Evolutionary conservation across 495 filamentous ascomycete genomes (phyloP).

Genomic region (Apiosordaria backusii): DNA sequence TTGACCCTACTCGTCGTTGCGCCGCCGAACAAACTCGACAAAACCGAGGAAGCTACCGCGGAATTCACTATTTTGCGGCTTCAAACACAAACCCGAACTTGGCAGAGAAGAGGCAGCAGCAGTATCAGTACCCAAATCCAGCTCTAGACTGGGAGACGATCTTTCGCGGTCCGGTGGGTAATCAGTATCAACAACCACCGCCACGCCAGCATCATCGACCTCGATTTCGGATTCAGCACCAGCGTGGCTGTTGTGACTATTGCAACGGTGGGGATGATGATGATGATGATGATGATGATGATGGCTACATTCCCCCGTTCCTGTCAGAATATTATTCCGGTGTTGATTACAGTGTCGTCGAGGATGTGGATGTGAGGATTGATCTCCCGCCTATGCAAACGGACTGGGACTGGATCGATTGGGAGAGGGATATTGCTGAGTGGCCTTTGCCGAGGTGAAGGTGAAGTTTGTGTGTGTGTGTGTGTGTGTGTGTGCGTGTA

Average conservation of each 20-base stretch:
- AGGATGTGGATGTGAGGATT: slow-evolving; percentile 5
- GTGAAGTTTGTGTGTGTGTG: not conserved
- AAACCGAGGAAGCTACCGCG: too few relatives aligned
- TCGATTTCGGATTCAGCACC: not conserved
- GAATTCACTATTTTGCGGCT: too few relatives aligned
- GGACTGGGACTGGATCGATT: slow-evolving; percentile 16
- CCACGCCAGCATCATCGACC: not conserved
- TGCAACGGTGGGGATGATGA: not conserved
- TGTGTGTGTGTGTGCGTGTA: not conserved
- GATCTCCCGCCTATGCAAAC: slow-evolving; percentile 3
- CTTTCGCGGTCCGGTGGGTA: slow-evolving; percentile 3
- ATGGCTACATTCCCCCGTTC: too few relatives aligned
- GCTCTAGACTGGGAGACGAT: slow-evolving; percentile 7
- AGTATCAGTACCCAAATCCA: slow-evolving; percentile 9
- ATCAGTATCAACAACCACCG: not conserved
- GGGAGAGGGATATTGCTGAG: not conserved
- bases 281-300: too few relatives aligned
- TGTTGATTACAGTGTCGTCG: too few relatives aligned
- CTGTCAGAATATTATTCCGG: too few relatives aligned
- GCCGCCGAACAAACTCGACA: not conserved
- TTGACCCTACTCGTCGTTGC: not conserved
- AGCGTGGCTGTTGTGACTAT: not conserved
- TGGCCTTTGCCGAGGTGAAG: slow-evolving; percentile 16
- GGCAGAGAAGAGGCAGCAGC: not conserved
- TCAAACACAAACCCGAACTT: too few relatives aligned